Evolutionary conservation across 2,329 filamentous ascomycete species (phyloP).

Genomic region (Epichloe brachyelytri): DNA sequence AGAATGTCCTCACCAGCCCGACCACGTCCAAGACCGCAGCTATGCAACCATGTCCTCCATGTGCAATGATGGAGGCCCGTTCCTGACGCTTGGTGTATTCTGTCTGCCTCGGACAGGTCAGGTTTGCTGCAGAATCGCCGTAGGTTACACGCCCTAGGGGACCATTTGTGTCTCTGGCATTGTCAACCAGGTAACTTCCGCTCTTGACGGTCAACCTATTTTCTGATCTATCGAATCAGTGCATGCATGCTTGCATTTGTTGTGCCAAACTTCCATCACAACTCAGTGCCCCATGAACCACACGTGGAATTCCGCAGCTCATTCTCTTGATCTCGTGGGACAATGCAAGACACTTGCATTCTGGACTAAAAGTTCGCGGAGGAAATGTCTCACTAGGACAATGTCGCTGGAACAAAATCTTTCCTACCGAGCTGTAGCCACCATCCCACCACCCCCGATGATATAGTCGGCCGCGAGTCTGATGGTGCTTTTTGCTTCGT

Average conservation of each 20-base stretch:
- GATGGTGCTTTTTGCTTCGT: constrained; percentile 7
- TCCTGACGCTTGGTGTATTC: constrained; percentile 6
- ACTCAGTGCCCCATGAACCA: too few relatives aligned
- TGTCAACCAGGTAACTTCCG: constrained; percentile 38
- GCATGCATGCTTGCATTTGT: too few relatives aligned
- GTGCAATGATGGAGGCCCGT: constrained; percentile 23
- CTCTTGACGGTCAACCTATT: constrained; percentile 6
- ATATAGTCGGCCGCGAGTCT: constrained; percentile 27
- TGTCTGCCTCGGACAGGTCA: constrained; percentile 33
- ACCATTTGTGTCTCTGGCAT: constrained; percentile 17
- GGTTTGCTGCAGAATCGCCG: constrained; percentile 30
- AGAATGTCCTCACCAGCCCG: constrained; percentile 26
- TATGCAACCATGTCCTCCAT: constrained; percentile 37
- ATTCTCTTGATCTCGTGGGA: too few relatives aligned
- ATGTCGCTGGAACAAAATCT: constrained; percentile 25
- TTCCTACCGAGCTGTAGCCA: constrained; percentile 26
- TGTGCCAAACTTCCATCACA: too few relatives aligned
- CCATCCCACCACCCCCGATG: constrained; percentile 36
- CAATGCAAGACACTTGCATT: constrained; percentile 23
- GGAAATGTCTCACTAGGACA: constrained; percentile 35
- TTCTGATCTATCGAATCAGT: too few relatives aligned
- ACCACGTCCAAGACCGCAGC: constrained; percentile 31
- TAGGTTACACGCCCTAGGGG: constrained; percentile 41
- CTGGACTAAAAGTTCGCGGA: constrained; percentile 35
- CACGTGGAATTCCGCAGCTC: too few relatives aligned